Evolutionary conservation across 2,329 filamentous ascomycete species (phyloP).

Genomic region (Sporothrix schenckii): DNA sequence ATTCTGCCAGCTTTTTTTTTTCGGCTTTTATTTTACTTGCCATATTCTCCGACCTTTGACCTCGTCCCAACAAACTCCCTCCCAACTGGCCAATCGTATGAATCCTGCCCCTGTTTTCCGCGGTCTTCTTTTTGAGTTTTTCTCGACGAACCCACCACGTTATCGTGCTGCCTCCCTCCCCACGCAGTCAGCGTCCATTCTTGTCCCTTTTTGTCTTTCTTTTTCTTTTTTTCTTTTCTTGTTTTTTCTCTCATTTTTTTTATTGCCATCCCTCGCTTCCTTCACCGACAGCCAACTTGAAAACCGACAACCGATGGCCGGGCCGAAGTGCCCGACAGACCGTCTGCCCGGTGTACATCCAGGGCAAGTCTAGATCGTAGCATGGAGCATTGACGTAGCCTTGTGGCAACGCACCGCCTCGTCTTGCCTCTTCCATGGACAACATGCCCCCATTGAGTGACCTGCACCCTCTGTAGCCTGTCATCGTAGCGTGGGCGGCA

Average conservation of each 20-base stretch:
- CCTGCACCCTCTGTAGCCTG: constrained; percentile 14
- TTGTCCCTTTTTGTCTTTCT: neutral
- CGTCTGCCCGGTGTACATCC: neutral
- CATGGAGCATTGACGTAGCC: neutral
- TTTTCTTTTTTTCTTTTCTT: neutral
- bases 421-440: neutral
- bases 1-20: neutral
- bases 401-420: neutral
- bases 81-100: constrained; percentile 6
- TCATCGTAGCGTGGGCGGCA: neutral
- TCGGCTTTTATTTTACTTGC: neutral
- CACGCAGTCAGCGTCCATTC: neutral
- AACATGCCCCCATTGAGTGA: neutral
- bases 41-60: neutral
- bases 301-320: constrained; percentile 17
- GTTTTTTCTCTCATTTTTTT: neutral
- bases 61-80: constrained; percentile 15
- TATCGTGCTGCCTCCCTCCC: neutral
- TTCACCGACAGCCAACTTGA: constrained; percentile 9
- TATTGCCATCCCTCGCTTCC: neutral
- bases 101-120: constrained; percentile 25
- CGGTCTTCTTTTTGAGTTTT: neutral
- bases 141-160: neutral
- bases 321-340: neutral
- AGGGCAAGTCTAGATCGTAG: neutral